phyloP scores from a whole-genome alignment of 257 asterid species.

The Fraxinus pennsylvanica region DNA sequence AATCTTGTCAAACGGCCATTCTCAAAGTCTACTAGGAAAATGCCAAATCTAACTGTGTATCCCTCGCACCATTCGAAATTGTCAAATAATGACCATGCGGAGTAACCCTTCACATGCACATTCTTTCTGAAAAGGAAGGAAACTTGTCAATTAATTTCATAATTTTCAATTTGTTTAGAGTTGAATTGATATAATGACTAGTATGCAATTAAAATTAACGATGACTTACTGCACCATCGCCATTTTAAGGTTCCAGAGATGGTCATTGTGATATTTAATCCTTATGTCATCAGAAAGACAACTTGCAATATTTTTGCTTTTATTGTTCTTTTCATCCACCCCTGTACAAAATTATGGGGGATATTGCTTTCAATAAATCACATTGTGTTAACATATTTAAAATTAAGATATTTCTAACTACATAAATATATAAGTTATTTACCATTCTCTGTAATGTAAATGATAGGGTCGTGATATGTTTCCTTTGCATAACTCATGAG shows the following conservation, averaged over 20 bases:
- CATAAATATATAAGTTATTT: background rate
- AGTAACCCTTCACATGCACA: constrained; percentile 43
- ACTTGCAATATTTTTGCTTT: constrained; percentile 17
- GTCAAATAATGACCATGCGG: background rate
- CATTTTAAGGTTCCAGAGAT: constrained; percentile 36
- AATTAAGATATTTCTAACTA: background rate
- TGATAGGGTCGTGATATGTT: constrained; percentile 31
- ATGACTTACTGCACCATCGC: constrained; percentile 47
- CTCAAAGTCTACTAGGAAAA: background rate
- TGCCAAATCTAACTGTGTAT: background rate
- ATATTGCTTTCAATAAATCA: background rate
- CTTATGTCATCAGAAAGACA: constrained; percentile 30
- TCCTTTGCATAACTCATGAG: constrained; percentile 29
- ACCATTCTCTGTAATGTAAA: constrained; percentile 35
- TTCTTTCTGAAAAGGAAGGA: constrained; percentile 24
- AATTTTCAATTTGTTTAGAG: constrained; percentile 15
- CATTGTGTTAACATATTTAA: background rate
- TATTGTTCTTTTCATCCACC: constrained; percentile 32
- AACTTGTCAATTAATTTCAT: background rate
- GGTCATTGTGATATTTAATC: constrained; percentile 37
- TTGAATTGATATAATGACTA: no score
- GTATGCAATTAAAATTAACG: background rate
- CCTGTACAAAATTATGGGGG: constrained; percentile 4
- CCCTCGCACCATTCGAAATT: background rate
- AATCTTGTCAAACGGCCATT: constrained; percentile 19